Percentiles rank a stretch among this genome's conserved stretches.
Conservation (phyloP, 176 grass and related monocot species). For the Avena insularis region DNA sequence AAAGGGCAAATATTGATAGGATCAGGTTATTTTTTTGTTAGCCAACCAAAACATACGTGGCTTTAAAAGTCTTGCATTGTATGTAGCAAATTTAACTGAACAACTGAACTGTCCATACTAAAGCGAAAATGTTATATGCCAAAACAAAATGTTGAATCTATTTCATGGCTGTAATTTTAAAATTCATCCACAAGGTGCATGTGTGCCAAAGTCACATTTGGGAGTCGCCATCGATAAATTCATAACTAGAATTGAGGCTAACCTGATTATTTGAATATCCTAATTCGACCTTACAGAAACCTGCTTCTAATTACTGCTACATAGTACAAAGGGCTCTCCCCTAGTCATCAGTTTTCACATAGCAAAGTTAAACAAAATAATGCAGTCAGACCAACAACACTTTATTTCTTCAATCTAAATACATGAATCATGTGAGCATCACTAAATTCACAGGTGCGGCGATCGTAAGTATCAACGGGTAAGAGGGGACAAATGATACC, state of each 20-base stretch:
- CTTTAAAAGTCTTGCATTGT: background rate
- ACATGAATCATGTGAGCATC: constrained; percentile 25
- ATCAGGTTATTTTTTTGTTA: constrained; percentile 28
- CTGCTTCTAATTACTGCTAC: constrained; percentile 18
- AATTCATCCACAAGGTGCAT: constrained; percentile 13
- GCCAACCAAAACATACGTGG: background rate
- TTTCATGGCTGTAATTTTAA: constrained; percentile 33
- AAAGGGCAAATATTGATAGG: background rate
- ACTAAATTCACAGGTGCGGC: constrained; percentile 20
- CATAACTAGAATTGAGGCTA: too few relatives aligned
- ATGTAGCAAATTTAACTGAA: background rate
- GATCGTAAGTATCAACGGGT: constrained; percentile 15
- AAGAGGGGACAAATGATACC: constrained; percentile 55
- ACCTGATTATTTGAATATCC: background rate
- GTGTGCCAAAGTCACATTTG: too few relatives aligned
- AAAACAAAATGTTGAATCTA: constrained; percentile 32
- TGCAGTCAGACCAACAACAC: constrained; percentile 10
- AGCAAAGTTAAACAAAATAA: background rate
- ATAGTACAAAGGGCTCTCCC: constrained; percentile 11
- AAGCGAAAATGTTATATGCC: background rate
- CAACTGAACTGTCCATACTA: constrained; percentile 6
- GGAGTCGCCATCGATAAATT: too few relatives aligned
- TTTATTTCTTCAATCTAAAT: constrained; percentile 21
- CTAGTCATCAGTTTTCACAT: constrained; percentile 23
- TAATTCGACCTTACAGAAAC: constrained; percentile 1